These are phyloP conservation scores for Rhipidocladum racemiflorum DNA, from an alignment of 176 grass and related monocot species.

Conservation along the genomic window DNA sequence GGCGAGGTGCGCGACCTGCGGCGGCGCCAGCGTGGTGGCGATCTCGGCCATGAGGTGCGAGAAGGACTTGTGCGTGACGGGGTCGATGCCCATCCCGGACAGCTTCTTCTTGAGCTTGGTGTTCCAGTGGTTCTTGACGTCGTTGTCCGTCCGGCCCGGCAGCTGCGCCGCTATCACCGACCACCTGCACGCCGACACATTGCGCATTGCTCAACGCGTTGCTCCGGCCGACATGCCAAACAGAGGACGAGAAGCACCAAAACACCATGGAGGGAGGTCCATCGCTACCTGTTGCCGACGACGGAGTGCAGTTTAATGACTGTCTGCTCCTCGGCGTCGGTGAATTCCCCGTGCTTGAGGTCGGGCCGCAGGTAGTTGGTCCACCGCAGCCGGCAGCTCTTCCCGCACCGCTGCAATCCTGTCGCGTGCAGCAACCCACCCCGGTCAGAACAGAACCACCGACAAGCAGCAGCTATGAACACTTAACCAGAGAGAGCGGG, in stretches of 20 bases:
- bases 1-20: constrained; percentile 80
- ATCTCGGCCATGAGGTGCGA: constrained; percentile 98
- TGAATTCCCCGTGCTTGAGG: constrained; percentile 95
- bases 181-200: constrained; percentile 49
- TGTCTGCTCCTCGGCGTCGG: constrained; percentile 85
- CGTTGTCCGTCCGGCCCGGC: constrained; percentile 87
- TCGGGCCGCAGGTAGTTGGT: constrained; percentile 94
- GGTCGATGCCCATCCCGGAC: constrained; percentile 97
- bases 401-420: constrained; percentile 89
- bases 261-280: not conserved
- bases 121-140: constrained; percentile 99
- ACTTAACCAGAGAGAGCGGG: too few species aligned
- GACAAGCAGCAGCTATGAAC: not conserved
- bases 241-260: not conserved
- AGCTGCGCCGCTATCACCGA: constrained; percentile 92
- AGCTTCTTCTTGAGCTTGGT: constrained; percentile 99
- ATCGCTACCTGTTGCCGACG: constrained; percentile 64
- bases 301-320: constrained; percentile 96
- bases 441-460: not conserved
- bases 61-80: constrained; percentile 95
- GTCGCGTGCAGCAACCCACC: not conserved
- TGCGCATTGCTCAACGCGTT: not conserved
- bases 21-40: constrained; percentile 82
- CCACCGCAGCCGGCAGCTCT: constrained; percentile 94
- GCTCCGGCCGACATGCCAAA: not conserved